Evolutionary conservation across 78 protist genomes (phyloP).

Genomic region (Dictyostelium discoideum): DNA sequence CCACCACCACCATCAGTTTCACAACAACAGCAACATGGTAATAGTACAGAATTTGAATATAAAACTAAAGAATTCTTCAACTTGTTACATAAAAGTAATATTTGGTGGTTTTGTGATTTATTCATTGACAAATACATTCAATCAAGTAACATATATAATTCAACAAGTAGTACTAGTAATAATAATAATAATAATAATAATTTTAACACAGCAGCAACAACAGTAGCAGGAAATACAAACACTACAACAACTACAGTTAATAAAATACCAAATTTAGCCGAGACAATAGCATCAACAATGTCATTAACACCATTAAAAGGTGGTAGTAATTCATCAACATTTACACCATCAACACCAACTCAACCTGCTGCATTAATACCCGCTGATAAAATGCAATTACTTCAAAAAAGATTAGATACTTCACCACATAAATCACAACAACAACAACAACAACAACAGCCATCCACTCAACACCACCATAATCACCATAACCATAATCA

Average conservation of each 20-base stretch:
- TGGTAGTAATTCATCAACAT: not conserved
- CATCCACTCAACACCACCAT: not conserved
- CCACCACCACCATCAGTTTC: too few relatives aligned
- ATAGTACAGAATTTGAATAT: not conserved
- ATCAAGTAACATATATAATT: not conserved
- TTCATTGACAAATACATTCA: slow-evolving; percentile 55
- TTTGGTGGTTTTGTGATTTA: slow-evolving; percentile 80
- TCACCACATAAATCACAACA: not conserved
- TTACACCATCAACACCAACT: not conserved
- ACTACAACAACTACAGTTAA: not conserved
- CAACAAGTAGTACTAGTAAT: not conserved
- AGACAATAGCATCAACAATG: not conserved
- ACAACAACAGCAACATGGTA: not conserved
- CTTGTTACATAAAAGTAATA: not conserved
- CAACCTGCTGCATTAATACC: slow-evolving; percentile 7
- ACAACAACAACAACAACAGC: not conserved
- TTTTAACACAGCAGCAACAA: too few relatives aligned
- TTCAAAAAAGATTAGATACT: slow-evolving; percentile 59
- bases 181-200: not conserved
- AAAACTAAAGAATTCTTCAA: slow-evolving; percentile 37
- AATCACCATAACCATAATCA: not conserved
- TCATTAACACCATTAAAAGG: not conserved
- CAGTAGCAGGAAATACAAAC: not conserved
- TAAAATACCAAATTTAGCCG: not conserved
- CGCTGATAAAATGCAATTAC: slow-evolving; percentile 17